Conservation (phyloP, 345 rosid species). For the Pseudoturritis turrita region DNA sequence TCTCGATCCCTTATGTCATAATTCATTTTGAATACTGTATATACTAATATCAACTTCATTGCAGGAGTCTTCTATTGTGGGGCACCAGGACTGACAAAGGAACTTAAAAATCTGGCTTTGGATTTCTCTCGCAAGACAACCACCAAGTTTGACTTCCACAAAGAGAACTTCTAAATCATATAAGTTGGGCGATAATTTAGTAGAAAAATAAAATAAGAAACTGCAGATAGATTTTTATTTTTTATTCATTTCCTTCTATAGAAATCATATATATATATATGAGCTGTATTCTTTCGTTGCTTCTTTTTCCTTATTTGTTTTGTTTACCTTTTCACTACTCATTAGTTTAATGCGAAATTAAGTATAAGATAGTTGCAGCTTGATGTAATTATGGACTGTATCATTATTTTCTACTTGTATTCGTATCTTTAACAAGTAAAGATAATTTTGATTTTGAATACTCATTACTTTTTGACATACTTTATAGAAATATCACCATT, state of each 20-base stretch:
- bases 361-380: slow-evolving; percentile 1
- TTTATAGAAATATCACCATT: neutral
- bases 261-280: neutral
- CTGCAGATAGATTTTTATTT: slow-evolving; percentile 11
- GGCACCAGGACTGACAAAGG: slow-evolving; percentile 62
- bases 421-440: neutral
- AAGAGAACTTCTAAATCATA: slow-evolving; percentile 65
- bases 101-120: slow-evolving; percentile 55
- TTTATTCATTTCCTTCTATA: slow-evolving; percentile 3
- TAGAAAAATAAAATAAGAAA: slow-evolving; percentile 10
- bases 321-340: neutral
- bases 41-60: slow-evolving; percentile 1
- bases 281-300: slow-evolving; percentile 17
- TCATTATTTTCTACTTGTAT: neutral
- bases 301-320: neutral
- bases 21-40: neutral
- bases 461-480: neutral
- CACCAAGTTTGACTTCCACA: slow-evolving; percentile 88
- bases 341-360: neutral
- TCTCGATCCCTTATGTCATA: neutral
- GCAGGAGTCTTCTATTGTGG: slow-evolving; percentile 98
- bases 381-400: slow-evolving; percentile 16
- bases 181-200: neutral
- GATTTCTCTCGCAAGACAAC: slow-evolving; percentile 78
- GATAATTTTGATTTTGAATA: neutral